Conservation (phyloP, 1,139 yeast species). For the Nakaseomyces sp. region DNA sequence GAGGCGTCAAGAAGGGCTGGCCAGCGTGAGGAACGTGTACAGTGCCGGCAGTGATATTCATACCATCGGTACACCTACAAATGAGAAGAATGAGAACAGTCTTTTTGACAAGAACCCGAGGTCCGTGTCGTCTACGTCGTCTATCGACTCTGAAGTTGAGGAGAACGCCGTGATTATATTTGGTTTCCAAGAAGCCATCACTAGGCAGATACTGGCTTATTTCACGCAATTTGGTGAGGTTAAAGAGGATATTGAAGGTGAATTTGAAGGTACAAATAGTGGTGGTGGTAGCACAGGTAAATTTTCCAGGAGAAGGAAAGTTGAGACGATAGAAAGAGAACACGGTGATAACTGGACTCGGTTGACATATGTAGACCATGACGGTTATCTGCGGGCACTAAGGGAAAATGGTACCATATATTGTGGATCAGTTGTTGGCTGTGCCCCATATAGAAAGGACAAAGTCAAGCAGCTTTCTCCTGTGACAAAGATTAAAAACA, state of each 20-base stretch:
- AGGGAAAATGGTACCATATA: constrained; percentile 67
- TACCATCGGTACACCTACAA: constrained; percentile 1
- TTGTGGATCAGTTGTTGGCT: constrained; percentile 65
- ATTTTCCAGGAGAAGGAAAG: not conserved
- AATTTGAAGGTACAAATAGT: not conserved
- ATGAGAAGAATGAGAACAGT: not conserved
- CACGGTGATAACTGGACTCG: constrained; percentile 82
- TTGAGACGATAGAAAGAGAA: constrained; percentile 26
- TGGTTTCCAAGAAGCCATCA: constrained; percentile 72
- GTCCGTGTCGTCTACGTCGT: not conserved
- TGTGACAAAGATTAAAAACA: not conserved
- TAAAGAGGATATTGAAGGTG: constrained; percentile 56
- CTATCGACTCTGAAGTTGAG: constrained; percentile 2
- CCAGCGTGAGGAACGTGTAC: not conserved
- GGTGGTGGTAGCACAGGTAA: too few species aligned
- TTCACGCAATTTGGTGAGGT: constrained; percentile 73
- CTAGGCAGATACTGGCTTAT: constrained; percentile 56
- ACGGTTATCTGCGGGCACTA: constrained; percentile 70
- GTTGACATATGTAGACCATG: constrained; percentile 64
- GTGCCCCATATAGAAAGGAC: constrained; percentile 54
- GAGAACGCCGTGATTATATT: constrained; percentile 63
- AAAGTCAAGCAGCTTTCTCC: constrained; percentile 45
- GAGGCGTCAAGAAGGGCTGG: constrained; percentile 5
- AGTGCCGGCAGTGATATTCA: not conserved
- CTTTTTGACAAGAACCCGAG: not conserved